Evolutionary conservation across 1,284 basidiomycete genomes (phyloP), one percentile per base, ranked within the genome.

Genomic region (Pseudozyma pruni): DNA sequence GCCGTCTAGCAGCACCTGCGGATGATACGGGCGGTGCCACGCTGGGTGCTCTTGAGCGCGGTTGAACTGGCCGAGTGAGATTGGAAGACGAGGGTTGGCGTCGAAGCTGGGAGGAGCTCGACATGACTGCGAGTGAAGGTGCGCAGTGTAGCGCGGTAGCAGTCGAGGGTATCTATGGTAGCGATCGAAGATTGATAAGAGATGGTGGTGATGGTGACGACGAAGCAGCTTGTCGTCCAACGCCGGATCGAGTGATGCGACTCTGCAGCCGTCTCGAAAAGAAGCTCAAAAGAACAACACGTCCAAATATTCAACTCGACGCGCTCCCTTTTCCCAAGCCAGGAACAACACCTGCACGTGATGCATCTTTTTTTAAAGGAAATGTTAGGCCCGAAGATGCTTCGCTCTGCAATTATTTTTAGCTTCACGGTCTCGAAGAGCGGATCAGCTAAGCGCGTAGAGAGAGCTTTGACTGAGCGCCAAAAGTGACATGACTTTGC

Each of bases 1-100:
- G 50, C 8, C 64, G 49, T 32, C 64, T 25, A 20, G 64, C 64
- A 16, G 64, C 58, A n/a, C 40, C 56, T 48, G 67, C 17, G n/a
- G 60, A 63, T 3, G 60, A 52, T 6, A 61, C 57, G 20, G 68
- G 57, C 8, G 68, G 68, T 31, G 67, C 67, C 14, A 71, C 57
- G 50, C 68, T 71, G 25, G 68, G 53, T 10, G 68, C 68, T 42
- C 68, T 50, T 33, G 52, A 61, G 13, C 68, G 61, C n/a, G 68
- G 68, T 29, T 66, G 62, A 2, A 45, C 16, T 11, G 68, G 53
- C 7, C 54, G 52, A 32, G 53, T 52, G 34, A 66, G 53, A 11
- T 37, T 58, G 32, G 68, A 59, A 0, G 68, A 58, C 33, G 68
- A 71, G n/a, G 58, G 50, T 27, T 59, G 62, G 22, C 68, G 63